These are phyloP conservation scores for Nemania abortiva DNA, from an alignment of 2,329 filamentous ascomycete genomes.

Conservation along the genomic window DNA sequence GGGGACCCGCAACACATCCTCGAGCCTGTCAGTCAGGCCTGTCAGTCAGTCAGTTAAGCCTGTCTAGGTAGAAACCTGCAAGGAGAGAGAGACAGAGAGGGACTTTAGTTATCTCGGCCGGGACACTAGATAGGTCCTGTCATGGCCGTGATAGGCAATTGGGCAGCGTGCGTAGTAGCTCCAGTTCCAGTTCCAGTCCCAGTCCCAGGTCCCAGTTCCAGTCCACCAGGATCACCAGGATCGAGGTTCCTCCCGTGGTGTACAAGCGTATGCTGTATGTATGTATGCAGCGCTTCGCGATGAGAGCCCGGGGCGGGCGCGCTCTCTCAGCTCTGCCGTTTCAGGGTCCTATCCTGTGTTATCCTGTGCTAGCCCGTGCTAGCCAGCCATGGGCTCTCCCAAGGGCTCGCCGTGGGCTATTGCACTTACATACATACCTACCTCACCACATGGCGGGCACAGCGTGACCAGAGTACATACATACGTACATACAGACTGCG, in stretches of 20 bases:
- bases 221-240: too few relatives aligned
- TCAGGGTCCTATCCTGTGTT: slow-evolving; percentile 27
- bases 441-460: slow-evolving; percentile 4
- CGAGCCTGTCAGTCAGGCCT: slow-evolving; percentile 22
- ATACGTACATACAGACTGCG: slow-evolving; percentile 14
- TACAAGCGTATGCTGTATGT: neutral
- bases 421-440: neutral
- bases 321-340: slow-evolving; percentile 34
- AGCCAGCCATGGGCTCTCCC: neutral
- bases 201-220: too few relatives aligned
- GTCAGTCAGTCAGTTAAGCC: slow-evolving; percentile 24
- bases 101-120: neutral
- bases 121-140: slow-evolving; percentile 1
- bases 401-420: too few relatives aligned
- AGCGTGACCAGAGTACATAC: slow-evolving; percentile 2
- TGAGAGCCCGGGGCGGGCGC: slow-evolving; percentile 25
- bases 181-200: too few relatives aligned
- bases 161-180: slow-evolving; percentile 4
- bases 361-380: neutral
- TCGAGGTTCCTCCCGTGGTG: neutral
- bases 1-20: slow-evolving; percentile 32
- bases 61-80: slow-evolving; percentile 16
- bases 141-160: slow-evolving; percentile 33
- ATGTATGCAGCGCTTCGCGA: slow-evolving; percentile 30
- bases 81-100: slow-evolving; percentile 17